Evolutionary conservation across 2,329 filamentous ascomycete species (phyloP), one percentile per base, ranked within the genome.

Genomic region (Diplodia corticola): DNA sequence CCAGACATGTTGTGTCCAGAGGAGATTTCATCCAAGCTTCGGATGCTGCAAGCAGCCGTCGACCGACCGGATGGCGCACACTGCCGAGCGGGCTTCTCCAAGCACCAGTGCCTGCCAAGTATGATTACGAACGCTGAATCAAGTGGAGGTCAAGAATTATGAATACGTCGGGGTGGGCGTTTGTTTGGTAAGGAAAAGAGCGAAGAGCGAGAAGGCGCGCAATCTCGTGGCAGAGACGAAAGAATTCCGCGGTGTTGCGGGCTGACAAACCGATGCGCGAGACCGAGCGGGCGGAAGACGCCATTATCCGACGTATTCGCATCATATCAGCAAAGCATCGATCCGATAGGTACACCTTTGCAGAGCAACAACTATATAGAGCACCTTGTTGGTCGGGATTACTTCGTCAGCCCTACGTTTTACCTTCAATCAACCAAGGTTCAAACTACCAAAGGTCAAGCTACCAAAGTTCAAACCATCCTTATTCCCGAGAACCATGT

Each of bases 401-500:
- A 6, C n/a, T 9, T n/a, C 17, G 40, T 44, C 20, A 44, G 40
- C n/a, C 15, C 5, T n/a, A 4, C 3, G n/a, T 44, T 44, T 44
- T 63, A 28, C 24, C 30, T 37, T 5, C n/a, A 46, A 17, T 35
- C 35, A 3, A 24, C 9, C 26, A 20, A 37, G n/a, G 5, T 17
- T 12, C 22, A 50, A n/a, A n/a, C n/a, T n/a, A n/a, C n/a, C n/a
- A n/a, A n/a, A n/a, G n/a, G n/a, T n/a, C n/a, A n/a, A n/a, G n/a
- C n/a, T 10, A 13, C 20, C 40, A n/a, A 15, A 46, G 40, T 37
- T 26, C 24, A 33, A 44, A 9, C 17, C 5, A 20, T 37, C n/a
- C 6, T 10, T 2, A 10, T 12, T 30, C 5, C 6, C 4, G 6
- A 20, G 22, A 10, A 17, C 15, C 30, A 81, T 81, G 80, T 70